Percentiles rank a stretch among this genome's conserved stretches.
Conservation (phyloP, 2,329 filamentous ascomycete genomes). For the Coniochaeta sp. region DNA sequence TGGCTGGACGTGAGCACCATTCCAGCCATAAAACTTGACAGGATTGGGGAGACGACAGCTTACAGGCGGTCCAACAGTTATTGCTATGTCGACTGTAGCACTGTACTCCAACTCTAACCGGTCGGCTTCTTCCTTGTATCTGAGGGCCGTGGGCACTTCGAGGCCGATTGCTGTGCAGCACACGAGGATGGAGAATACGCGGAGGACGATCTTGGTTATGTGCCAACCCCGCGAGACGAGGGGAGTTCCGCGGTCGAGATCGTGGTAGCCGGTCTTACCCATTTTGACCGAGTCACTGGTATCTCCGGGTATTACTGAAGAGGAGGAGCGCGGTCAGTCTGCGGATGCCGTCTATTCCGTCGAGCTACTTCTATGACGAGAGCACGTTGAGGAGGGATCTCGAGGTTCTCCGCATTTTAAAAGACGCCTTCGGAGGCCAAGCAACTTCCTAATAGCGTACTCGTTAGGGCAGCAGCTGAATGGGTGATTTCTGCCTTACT, state of each 20-base stretch:
- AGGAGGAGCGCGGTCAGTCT: neutral
- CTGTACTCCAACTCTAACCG: neutral
- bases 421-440: neutral
- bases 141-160: neutral
- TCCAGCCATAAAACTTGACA: neutral
- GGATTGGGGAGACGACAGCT: neutral
- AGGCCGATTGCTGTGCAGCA: neutral
- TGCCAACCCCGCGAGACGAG: neutral
- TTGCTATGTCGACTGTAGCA: constrained; percentile 1
- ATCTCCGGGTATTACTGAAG: neutral
- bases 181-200: neutral
- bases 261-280: neutral
- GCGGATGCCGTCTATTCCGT: neutral
- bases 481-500: neutral
- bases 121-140: neutral
- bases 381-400: neutral
- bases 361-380: neutral
- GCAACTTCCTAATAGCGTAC: neutral
- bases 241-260: neutral
- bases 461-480: neutral
- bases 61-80: neutral
- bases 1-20: neutral
- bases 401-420: neutral
- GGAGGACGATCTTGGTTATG: constrained; percentile 1
- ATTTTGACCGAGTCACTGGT: neutral